Percentiles rank a stretch among this genome's conserved stretches.
These are phyloP conservation scores for Phyllosticta capitalensis DNA, from an alignment of 2,329 filamentous ascomycete genomes.

Conservation along the genomic window DNA sequence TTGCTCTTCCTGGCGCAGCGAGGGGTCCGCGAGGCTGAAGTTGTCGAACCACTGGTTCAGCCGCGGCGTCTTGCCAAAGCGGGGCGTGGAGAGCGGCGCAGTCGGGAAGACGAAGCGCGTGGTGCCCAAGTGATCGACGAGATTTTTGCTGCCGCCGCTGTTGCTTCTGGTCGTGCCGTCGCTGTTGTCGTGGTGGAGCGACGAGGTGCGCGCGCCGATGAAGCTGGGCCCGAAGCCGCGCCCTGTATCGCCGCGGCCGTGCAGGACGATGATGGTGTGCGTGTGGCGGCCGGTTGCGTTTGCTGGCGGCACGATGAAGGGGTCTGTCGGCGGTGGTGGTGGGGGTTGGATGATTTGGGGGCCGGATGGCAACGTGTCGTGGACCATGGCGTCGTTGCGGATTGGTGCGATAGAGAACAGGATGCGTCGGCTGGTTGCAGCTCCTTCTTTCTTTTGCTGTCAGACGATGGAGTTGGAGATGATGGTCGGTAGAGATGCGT, in stretches of 20 bases:
- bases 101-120: constrained; percentile 44
- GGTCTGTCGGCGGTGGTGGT: background rate
- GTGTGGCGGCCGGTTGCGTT: constrained; percentile 23
- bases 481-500: too few species aligned
- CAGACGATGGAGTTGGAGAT: too few species aligned
- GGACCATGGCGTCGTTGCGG: too few species aligned
- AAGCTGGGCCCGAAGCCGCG: constrained; percentile 33
- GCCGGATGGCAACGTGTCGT: too few species aligned
- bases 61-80: constrained; percentile 18
- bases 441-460: too few species aligned
- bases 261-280: constrained; percentile 39
- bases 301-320: background rate
- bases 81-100: constrained; percentile 26
- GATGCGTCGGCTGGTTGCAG: too few species aligned
- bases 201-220: constrained; percentile 20
- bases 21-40: constrained; percentile 33
- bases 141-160: constrained; percentile 13
- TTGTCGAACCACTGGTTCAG: constrained; percentile 45
- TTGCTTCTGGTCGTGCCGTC: too few species aligned
- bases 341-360: background rate
- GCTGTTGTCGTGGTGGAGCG: constrained; percentile 10
- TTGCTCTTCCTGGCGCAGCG: constrained; percentile 37
- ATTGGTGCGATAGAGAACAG: too few species aligned
- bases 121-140: constrained; percentile 34
- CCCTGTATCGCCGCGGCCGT: constrained; percentile 35